These are phyloP conservation scores for Rhodotorula sp. DNA, from an alignment of 1,284 basidiomycete genomes.

Conservation along the genomic window DNA sequence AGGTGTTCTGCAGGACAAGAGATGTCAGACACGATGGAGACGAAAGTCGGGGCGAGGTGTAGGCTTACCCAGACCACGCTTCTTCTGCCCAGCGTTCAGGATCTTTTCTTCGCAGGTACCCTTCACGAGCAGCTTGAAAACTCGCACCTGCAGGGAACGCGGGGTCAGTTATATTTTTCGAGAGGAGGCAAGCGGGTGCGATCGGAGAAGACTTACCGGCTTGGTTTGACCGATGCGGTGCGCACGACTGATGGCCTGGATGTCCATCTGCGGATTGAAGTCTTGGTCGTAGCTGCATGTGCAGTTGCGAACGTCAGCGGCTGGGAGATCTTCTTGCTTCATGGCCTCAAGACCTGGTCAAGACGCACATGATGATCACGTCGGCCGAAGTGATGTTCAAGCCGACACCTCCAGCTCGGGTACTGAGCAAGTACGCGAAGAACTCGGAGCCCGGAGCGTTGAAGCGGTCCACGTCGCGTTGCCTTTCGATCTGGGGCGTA, in stretches of 20 bases:
- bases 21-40: not conserved
- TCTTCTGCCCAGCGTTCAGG: slow-evolving; percentile 36
- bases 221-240: slow-evolving; percentile 50
- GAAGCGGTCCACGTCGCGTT: slow-evolving; percentile 74
- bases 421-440: slow-evolving; percentile 47
- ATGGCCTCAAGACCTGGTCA: too few species aligned
- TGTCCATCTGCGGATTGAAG: slow-evolving; percentile 50
- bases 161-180: not conserved
- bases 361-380: slow-evolving; percentile 83
- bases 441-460: slow-evolving; percentile 76
- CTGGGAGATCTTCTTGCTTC: not conserved
- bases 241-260: slow-evolving; percentile 51
- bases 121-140: slow-evolving; percentile 51
- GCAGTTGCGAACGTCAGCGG: not conserved
- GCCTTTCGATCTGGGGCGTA: slow-evolving; percentile 34
- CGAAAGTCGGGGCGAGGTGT: not conserved
- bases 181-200: not conserved
- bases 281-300: slow-evolving; percentile 44
- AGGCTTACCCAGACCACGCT: slow-evolving; percentile 42
- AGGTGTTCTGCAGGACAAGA: slow-evolving; percentile 43
- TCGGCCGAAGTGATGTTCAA: slow-evolving; percentile 62
- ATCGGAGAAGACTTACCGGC: not conserved
- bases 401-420: slow-evolving; percentile 49
- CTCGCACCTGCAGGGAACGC: slow-evolving; percentile 45
- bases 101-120: slow-evolving; percentile 49